Evolutionary conservation across 306 rosid genomes (phyloP), one percentile per base, ranked within the genome.

Genomic region (Cyamopsis tetragonoloba): DNA sequence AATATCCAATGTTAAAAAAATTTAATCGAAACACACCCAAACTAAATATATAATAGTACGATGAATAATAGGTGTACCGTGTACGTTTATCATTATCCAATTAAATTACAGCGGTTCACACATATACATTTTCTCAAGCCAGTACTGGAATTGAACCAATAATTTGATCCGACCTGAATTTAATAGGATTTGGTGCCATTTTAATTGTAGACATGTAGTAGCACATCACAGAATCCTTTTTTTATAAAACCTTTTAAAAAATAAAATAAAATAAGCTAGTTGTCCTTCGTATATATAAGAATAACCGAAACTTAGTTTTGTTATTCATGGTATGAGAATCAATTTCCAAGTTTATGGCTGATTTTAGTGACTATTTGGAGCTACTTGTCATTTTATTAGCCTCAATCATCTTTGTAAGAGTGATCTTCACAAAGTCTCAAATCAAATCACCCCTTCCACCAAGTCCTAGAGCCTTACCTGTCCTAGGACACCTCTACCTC

Each of bases 401-500:
- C 39, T 42, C 32, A 31, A 31, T 59, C 31, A 11, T 73, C 9
- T 64, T 64, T 7, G 56, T 54, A 14, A 20, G 32, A 53, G 5
- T 64, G 7, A 64, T 54, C 50, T 6, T 73, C 60, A 53, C 12
- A 0, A 64, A 31, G 6, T 1, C 8, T 63, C 3, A 2, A 8
- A 54, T n/a, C 3, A 67, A 50, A 10, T 0, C 30, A 18, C 56
- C 2, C 5, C 68, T 50, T 47, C 83, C 83, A 68, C 83, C 79
- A 60, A 61, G 79, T 42, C 79, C 83, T 26, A 32, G 3, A 10
- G 48, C 76, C 72, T 23, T 79, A 1, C 83, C 83, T 2, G 7
- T 79, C 13, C 37, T 79, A 3, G 83, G 83, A 2, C 83, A 79
- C 56, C 79, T 79, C 35, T 42, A 79, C 66, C 81, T 77, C 3